These are phyloP conservation scores for Westerdykella sp. DNA, from an alignment of 2,329 filamentous ascomycete species.

Conservation along the genomic window DNA sequence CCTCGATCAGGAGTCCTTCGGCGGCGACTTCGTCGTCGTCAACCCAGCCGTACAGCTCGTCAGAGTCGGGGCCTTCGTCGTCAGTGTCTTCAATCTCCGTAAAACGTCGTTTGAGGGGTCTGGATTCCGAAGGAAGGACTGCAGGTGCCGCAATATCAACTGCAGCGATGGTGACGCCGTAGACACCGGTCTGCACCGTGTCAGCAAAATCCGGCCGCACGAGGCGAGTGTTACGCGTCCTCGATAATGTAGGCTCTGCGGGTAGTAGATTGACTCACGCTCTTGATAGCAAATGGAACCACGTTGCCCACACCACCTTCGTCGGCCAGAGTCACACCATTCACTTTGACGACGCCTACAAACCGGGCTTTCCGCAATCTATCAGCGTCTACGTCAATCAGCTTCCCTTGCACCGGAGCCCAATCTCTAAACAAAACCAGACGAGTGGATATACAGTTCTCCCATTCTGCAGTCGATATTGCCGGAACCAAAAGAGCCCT, in stretches of 20 bases:
- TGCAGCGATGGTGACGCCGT: constrained; percentile 25
- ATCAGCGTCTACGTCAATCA: constrained; percentile 21
- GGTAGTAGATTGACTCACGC: constrained; percentile 39
- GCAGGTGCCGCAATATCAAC: constrained; percentile 25
- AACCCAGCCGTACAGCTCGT: constrained; percentile 68
- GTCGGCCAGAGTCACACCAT: constrained; percentile 36
- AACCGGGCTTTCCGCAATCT: constrained; percentile 35
- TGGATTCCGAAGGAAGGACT: constrained; percentile 14
- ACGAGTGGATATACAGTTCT: constrained; percentile 66
- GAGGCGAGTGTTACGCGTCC: constrained; percentile 7
- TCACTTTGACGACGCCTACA: constrained; percentile 41
- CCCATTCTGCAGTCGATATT: constrained; percentile 72
- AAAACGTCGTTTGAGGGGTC: constrained; percentile 53
- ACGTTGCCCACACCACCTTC: constrained; percentile 40
- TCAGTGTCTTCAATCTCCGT: constrained; percentile 54
- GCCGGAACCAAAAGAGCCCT: constrained; percentile 67
- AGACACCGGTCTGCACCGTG: constrained; percentile 26
- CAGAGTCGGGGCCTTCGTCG: constrained; percentile 54
- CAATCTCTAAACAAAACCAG: constrained; percentile 75
- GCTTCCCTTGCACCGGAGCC: constrained; percentile 25
- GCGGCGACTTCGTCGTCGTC: constrained; percentile 52
- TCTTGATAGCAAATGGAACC: constrained; percentile 46
- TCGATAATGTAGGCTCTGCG: constrained; percentile 19
- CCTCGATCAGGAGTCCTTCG: constrained; percentile 36
- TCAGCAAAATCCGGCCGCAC: constrained; percentile 14